Percentiles rank a stretch among this genome's conserved stretches.
These are phyloP conservation scores for Apiospora saccharicola DNA, from an alignment of 2,329 filamentous ascomycete species.

Conservation along the genomic window DNA sequence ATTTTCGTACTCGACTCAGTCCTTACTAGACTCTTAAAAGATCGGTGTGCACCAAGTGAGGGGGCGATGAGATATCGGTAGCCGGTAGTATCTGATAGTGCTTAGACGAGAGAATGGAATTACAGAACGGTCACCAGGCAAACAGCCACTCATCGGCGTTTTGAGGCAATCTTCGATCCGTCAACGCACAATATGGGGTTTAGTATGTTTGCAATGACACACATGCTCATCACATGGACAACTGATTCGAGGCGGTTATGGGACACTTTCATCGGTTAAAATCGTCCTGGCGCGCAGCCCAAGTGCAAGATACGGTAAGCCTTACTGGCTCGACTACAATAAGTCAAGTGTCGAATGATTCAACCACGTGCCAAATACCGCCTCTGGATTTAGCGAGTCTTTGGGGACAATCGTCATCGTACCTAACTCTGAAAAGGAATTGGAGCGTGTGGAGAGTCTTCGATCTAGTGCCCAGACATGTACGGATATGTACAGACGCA, in stretches of 20 bases:
- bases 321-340: not conserved
- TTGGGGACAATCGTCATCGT: not conserved
- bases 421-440: constrained; percentile 1
- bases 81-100: not conserved
- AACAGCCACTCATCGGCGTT: not conserved
- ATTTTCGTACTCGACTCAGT: not conserved
- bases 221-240: not conserved
- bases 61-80: not conserved
- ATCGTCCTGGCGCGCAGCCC: not conserved
- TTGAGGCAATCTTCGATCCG: not conserved
- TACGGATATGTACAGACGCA: not conserved
- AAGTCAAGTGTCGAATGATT: not conserved
- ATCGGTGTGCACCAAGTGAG: constrained; percentile 1
- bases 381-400: not conserved
- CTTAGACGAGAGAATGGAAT: not conserved
- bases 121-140: not conserved
- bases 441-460: constrained; percentile 8
- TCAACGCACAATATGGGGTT: not conserved
- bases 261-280: not conserved
- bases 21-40: not conserved
- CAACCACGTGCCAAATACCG: constrained; percentile 8
- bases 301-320: not conserved
- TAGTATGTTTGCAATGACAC: not conserved
- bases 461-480: not conserved
- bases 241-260: not conserved